A percentile compares a stretch with the other conserved stretches of the same genome.
Evolutionary conservation across 306 rosid genomes (phyloP).

Genomic region (Astragalus glycyphyllos): DNA sequence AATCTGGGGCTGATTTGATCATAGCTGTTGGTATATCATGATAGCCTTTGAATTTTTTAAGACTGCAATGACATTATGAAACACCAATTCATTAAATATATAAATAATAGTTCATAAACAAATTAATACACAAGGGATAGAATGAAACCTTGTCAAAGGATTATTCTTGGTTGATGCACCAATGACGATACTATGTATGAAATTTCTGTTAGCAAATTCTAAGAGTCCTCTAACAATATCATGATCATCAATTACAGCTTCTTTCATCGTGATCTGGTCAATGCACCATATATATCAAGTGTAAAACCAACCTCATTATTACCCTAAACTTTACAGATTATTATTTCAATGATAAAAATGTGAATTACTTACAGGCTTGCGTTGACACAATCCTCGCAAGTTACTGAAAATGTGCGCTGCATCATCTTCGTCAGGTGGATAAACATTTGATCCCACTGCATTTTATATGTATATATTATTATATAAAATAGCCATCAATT

Average conservation of each 20-base stretch:
- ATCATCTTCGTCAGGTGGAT: constrained; percentile 52
- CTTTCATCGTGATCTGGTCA: constrained; percentile 65
- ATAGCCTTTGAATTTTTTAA: constrained; percentile 66
- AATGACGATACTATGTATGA: constrained; percentile 63
- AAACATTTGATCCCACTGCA: constrained; percentile 55
- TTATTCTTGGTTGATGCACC: constrained; percentile 76
- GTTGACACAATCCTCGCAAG: constrained; percentile 64
- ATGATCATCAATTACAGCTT: constrained; percentile 65
- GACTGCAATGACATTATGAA: constrained; percentile 36
- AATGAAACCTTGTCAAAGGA: constrained; percentile 65
- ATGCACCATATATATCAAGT: constrained; percentile 27
- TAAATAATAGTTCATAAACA: not conserved
- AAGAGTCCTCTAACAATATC: constrained; percentile 70
- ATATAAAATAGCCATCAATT: not conserved
- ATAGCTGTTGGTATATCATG: constrained; percentile 61
- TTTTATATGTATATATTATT: too few relatives aligned
- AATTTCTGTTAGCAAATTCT: constrained; percentile 55
- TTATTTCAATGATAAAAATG: constrained; percentile 4
- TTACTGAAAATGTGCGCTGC: constrained; percentile 52
- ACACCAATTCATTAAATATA: constrained; percentile 14
- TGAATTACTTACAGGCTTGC: constrained; percentile 62
- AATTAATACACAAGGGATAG: not conserved
- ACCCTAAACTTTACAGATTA: not conserved
- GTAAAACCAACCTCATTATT: not conserved
- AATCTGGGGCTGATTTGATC: constrained; percentile 73